A percentile compares a stretch with the other conserved stretches of the same genome.
These are phyloP conservation scores for Dryadomyces sulphureus DNA, from an alignment of 2,329 filamentous ascomycete genomes.

Conservation along the genomic window DNA sequence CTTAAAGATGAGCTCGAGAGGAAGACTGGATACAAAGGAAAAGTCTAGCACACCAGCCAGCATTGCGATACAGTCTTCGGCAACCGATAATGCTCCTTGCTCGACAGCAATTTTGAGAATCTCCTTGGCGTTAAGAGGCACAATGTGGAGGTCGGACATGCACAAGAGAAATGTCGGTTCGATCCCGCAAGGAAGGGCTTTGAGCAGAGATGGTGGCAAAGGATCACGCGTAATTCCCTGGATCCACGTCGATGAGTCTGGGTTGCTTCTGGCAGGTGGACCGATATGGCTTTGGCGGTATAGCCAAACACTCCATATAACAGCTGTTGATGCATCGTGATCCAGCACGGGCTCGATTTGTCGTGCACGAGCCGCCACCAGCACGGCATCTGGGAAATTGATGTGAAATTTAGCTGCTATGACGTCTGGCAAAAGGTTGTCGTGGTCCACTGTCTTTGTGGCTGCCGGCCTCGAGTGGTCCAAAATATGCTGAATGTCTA, in stretches of 20 bases:
- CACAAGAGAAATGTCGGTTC: neutral
- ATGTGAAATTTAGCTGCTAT: neutral
- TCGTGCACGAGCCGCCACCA: neutral
- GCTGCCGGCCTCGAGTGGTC: neutral
- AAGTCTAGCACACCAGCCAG: neutral
- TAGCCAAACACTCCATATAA: neutral
- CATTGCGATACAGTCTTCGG: neutral
- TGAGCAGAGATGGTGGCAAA: neutral
- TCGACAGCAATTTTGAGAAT: neutral
- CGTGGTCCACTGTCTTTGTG: neutral
- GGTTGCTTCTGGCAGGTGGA: neutral
- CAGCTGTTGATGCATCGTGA: neutral
- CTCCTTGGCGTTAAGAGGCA: neutral
- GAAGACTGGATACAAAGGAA: neutral
- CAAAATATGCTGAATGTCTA: neutral
- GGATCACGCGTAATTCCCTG: neutral
- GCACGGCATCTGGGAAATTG: neutral
- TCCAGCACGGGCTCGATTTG: neutral
- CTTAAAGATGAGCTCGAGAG: neutral
- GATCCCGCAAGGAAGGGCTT: neutral
- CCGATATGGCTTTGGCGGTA: neutral
- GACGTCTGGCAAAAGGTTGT: neutral
- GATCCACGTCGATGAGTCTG: neutral
- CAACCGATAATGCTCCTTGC: neutral
- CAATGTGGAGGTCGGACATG: neutral